Percentiles rank a stretch among this genome's conserved stretches.
phyloP scores from a whole-genome alignment of 176 grass and related monocot species.

The Dactylis glomerata region DNA sequence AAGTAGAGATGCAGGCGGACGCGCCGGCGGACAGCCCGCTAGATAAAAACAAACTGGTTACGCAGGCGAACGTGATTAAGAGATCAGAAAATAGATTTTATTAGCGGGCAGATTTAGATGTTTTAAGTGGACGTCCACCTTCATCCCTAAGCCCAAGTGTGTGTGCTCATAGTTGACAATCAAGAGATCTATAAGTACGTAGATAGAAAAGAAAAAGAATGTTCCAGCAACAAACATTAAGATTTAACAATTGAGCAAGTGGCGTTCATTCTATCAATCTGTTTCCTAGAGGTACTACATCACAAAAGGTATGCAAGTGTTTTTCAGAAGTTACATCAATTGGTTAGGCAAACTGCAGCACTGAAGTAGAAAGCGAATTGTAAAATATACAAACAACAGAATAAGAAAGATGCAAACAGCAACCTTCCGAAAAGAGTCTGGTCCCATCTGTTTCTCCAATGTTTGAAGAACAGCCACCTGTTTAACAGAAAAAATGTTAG shows the following conservation, averaged over 20 bases:
- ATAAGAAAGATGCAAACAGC: conserved; percentile 21
- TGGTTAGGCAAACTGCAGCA: conserved; percentile 13
- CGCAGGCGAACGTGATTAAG: too few relatives aligned
- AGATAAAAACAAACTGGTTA: too few relatives aligned
- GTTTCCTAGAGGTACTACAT: conserved; percentile 4
- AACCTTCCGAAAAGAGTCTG: conserved; percentile 89
- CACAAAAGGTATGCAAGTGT: conserved; percentile 8
- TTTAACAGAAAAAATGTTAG: conserved; percentile 32
- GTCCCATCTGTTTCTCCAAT: conserved; percentile 99
- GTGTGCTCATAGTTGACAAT: background rate
- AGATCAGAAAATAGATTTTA: too few relatives aligned
- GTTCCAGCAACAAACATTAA: background rate
- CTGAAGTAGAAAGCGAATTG: conserved; percentile 12
- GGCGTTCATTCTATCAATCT: background rate
- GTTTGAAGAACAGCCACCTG: conserved; percentile 96
- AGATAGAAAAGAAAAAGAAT: background rate
- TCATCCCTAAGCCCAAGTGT: background rate
- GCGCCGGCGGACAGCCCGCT: too few relatives aligned
- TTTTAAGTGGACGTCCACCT: too few relatives aligned
- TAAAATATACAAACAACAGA: background rate
- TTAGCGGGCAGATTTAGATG: too few relatives aligned
- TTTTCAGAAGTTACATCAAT: conserved; percentile 1
- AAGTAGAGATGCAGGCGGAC: too few relatives aligned
- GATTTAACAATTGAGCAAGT: conserved; percentile 13
- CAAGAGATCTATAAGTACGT: conserved; percentile 13